A percentile compares a stretch with the other conserved stretches of the same genome.
These are phyloP conservation scores for Cucurbita argyrosperma DNA, from an alignment of 306 rosid species.

Conservation along the genomic window DNA sequence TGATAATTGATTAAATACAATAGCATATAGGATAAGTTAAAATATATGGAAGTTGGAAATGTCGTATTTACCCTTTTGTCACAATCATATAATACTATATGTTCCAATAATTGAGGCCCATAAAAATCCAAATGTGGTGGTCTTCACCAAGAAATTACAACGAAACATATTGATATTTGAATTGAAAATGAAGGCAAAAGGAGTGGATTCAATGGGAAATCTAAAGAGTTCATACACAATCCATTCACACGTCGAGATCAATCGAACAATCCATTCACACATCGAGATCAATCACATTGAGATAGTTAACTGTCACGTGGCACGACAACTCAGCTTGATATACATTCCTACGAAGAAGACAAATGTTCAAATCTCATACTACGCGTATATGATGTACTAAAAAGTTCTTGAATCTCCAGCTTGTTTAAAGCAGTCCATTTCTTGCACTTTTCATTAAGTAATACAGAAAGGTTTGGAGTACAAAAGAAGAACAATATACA, in stretches of 20 bases:
- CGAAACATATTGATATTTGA: not conserved
- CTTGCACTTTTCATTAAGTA: not conserved
- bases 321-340: too few relatives aligned
- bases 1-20: not conserved
- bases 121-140: not conserved
- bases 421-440: not conserved
- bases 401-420: not conserved
- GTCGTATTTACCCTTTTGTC: not conserved
- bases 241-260: not conserved
- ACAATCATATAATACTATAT: not conserved
- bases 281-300: too few relatives aligned
- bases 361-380: too few relatives aligned
- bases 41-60: not conserved
- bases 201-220: not conserved
- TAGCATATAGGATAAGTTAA: not conserved
- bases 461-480: not conserved
- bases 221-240: not conserved
- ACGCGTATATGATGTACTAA: too few relatives aligned
- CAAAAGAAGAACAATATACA: not conserved
- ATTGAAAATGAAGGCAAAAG: not conserved
- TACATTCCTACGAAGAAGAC: too few relatives aligned
- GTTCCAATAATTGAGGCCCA: not conserved
- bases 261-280: too few relatives aligned
- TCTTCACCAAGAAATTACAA: not conserved
- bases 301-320: too few relatives aligned